These are phyloP conservation scores for Plasmodium gonderi DNA, from an alignment of 169 alveolate species.

Conservation along the genomic window DNA sequence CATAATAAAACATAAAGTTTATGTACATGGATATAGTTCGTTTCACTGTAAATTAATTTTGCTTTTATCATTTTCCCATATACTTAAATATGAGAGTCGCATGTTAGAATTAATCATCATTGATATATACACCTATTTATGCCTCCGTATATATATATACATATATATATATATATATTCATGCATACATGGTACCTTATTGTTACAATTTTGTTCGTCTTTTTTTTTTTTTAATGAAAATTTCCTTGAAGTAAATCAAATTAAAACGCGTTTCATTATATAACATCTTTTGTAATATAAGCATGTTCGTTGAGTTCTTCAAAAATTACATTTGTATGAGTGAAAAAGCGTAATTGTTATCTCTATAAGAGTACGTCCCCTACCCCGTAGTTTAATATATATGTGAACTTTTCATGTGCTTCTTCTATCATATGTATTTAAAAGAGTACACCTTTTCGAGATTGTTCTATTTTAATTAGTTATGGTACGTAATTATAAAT, in stretches of 20 bases:
- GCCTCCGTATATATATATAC: not conserved
- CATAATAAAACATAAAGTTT: not conserved
- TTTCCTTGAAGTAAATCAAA: not conserved
- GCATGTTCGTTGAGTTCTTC: constrained; percentile 2
- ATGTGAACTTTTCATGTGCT: not conserved
- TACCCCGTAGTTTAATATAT: not conserved
- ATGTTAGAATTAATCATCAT: constrained; percentile 14
- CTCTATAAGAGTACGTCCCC: not conserved
- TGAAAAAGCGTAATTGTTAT: not conserved
- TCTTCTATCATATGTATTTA: not conserved
- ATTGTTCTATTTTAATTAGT: not conserved
- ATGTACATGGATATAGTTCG: constrained; percentile 12
- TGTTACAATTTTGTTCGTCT: not conserved
- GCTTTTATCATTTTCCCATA: constrained; percentile 13
- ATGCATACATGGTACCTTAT: not conserved
- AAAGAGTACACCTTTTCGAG: not conserved
- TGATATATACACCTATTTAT: not conserved
- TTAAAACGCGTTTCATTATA: not conserved
- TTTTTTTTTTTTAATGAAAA: constrained; percentile 1
- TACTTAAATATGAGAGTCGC: not conserved
- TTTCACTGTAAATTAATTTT: constrained; percentile 19
- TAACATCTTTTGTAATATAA: not conserved
- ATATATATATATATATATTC: not conserved
- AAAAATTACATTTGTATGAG: constrained; percentile 5
- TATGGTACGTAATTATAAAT: not conserved